Percentiles rank a stretch among this genome's conserved stretches.
Evolutionary conservation across 2,329 filamentous ascomycete genomes (phyloP).

Genomic region (Botrytis elliptica): DNA sequence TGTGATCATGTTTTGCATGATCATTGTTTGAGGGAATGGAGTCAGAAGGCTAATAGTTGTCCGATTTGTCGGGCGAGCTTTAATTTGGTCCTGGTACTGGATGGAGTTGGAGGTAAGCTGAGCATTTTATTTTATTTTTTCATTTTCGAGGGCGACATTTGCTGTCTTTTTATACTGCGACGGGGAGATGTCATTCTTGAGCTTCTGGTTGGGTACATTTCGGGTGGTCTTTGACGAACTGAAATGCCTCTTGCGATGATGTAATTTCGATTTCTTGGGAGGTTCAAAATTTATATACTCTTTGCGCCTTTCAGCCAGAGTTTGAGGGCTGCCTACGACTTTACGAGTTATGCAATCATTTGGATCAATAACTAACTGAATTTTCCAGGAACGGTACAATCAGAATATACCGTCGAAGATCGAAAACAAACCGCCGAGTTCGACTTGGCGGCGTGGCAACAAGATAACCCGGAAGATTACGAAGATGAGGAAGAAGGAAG

Average conservation of each 20-base stretch:
- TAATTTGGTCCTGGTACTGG: constrained; percentile 83
- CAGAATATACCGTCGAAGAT: constrained; percentile 67
- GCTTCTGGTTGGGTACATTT: not conserved
- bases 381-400: constrained; percentile 52
- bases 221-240: not conserved
- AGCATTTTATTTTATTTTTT: constrained; percentile 4
- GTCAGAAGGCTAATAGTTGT: constrained; percentile 94
- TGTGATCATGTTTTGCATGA: constrained; percentile 94
- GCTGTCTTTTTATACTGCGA: not conserved
- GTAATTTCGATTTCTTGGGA: not conserved
- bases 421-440: constrained; percentile 89
- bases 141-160: not conserved
- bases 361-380: constrained; percentile 23
- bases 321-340: not conserved
- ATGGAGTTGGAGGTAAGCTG: constrained; percentile 72
- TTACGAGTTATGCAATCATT: not conserved
- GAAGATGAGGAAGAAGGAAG: constrained; percentile 65
- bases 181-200: too few species aligned
- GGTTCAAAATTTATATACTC: not conserved
- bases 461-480: constrained; percentile 62
- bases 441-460: constrained; percentile 70
- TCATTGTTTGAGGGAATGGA: constrained; percentile 89
- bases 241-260: not conserved
- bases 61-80: constrained; percentile 93
- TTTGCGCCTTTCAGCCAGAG: not conserved